phyloP scores from a whole-genome alignment of 805 yeast genomes.

The Hanseniaspora osmophila region DNA sequence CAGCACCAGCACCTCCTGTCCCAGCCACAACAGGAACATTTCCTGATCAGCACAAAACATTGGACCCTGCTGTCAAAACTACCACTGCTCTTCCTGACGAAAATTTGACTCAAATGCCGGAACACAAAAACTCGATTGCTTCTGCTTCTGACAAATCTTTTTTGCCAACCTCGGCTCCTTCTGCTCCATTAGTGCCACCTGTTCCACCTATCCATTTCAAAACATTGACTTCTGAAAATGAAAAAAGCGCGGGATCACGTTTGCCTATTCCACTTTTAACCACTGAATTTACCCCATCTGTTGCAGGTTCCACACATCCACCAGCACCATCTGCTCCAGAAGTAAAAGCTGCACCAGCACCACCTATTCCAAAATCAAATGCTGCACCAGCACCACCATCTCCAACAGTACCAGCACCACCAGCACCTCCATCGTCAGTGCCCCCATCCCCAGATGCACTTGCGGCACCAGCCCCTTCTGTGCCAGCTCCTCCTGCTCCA shows the following conservation, averaged over 20 bases:
- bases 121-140: too few species aligned
- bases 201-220: background rate
- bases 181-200: background rate
- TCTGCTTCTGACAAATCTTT: too few species aligned
- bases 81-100: too few species aligned
- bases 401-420: background rate
- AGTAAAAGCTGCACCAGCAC: too few species aligned
- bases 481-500: conserved; percentile 9
- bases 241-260: too few species aligned
- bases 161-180: too few species aligned
- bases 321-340: conserved; percentile 6
- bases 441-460: background rate
- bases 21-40: background rate
- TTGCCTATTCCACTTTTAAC: too few species aligned
- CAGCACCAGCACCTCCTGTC: background rate
- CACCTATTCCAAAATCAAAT: conserved; percentile 8
- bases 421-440: too few species aligned
- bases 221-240: background rate
- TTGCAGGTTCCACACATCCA: conserved; percentile 5
- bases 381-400: conserved; percentile 5
- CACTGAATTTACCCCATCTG: conserved; percentile 5
- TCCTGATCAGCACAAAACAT: background rate
- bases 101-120: too few species aligned
- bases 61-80: too few species aligned
- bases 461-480: conserved; percentile 5